Conservation (phyloP, 768 basidiomycete species). For the Leucosporidium scottii region DNA sequence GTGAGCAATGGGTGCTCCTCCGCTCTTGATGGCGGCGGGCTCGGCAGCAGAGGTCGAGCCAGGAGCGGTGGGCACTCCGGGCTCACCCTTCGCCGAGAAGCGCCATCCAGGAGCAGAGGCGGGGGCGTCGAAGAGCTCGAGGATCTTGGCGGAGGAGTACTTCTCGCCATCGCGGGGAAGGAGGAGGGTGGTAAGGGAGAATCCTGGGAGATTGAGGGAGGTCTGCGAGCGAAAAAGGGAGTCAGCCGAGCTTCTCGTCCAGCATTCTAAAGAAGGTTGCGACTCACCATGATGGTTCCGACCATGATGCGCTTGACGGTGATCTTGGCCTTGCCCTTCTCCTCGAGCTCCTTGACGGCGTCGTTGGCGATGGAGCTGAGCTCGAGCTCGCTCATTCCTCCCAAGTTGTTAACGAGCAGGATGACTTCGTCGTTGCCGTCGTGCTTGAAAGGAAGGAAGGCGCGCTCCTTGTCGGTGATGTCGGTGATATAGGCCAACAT, state of each 20-base stretch:
- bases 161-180: conserved; percentile 36
- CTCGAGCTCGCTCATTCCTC: conserved; percentile 35
- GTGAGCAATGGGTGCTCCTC: background rate
- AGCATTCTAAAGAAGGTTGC: background rate
- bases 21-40: conserved; percentile 24
- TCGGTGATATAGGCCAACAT: conserved; percentile 42
- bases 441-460: conserved; percentile 43
- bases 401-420: conserved; percentile 44
- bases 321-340: conserved; percentile 13
- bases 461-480: conserved; percentile 42
- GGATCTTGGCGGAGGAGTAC: conserved; percentile 39
- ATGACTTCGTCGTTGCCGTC: conserved; percentile 39
- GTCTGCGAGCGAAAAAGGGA: conserved; percentile 12
- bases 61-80: conserved; percentile 9
- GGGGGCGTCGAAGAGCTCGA: conserved; percentile 40
- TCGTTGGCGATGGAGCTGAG: conserved; percentile 29
- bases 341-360: conserved; percentile 15
- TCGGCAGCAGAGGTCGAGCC: conserved; percentile 23
- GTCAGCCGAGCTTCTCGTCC: no score
- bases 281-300: conserved; percentile 27
- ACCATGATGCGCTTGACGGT: conserved; percentile 30
- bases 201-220: conserved; percentile 46
- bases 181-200: conserved; percentile 43
- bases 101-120: conserved; percentile 35
- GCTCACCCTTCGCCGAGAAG: conserved; percentile 13